Evolutionary conservation across 139 green algal species (phyloP), one percentile per base, ranked within the genome.

Genomic region (Picochlorum sp.): DNA sequence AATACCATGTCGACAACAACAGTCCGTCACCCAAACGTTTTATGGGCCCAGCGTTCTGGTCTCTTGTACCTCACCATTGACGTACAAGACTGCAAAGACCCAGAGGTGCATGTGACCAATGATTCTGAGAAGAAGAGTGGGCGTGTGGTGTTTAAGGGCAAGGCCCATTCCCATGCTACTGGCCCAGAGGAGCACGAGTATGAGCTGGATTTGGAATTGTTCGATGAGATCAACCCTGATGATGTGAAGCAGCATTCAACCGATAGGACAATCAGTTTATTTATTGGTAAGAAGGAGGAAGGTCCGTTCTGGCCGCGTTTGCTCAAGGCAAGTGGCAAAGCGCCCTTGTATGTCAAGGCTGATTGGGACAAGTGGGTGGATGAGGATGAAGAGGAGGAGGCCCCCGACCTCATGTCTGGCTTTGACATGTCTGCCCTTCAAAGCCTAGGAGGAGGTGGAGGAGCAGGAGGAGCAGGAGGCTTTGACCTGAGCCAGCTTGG

Each of bases 21-120:
- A 54, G 47, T 54, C 47, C 28, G 75, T 13, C 49, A 77, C 16
- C 84, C 85, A 4, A 79, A 76, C 3, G 76, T 91, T 3, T 45
- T 80, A 14, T 92, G 86, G 86, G 83, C 85, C 1, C 86, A 92
- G 68, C 70, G 83, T 4, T 80, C 72, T 20, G 85, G 91, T 57
- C 65, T 73, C 15, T 51, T 94, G 18, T 88, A 83, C 45, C 16
- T 94, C 7, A 92, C 85, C 8, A 83, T 94, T 41, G 86, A 94
- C 45, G 60, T 90, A 23, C 81, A 90, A 55, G 78, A 87, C 21
- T 78, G 71, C 60, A 63, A 70, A n/a, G 63, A 84, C 18, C 77
- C 81, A 18, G 75, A 84, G 24, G 67, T 81, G 10, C 60, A 81
- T 16, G 59, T 94, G 3, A 41, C 76, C 24, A 86, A 87, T 57